Evolutionary conservation across 2,329 filamentous ascomycete species (phyloP).

Genomic region (Colletotrichum godetiae): DNA sequence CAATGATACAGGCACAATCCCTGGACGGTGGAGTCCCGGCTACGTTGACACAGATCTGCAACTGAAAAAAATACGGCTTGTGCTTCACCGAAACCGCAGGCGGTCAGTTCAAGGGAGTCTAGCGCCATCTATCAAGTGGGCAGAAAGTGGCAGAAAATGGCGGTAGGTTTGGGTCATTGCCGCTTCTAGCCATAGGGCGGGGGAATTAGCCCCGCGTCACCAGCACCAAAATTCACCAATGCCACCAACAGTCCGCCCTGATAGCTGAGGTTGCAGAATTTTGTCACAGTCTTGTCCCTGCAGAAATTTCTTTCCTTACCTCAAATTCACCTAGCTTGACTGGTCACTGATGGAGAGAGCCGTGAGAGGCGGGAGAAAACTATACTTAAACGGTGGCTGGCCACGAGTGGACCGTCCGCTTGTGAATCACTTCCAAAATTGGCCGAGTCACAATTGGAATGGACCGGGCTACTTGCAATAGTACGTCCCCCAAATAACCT

Average conservation of each 20-base stretch:
- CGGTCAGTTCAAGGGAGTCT: conserved; percentile 4
- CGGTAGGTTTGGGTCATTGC: conserved; percentile 17
- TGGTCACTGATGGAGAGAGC: not conserved
- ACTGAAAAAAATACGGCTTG: conserved; percentile 20
- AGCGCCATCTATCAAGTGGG: conserved; percentile 17
- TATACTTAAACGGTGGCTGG: not conserved
- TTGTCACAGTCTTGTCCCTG: conserved; percentile 26
- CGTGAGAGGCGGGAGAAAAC: not conserved
- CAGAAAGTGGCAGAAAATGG: conserved; percentile 16
- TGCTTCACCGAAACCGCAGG: conserved; percentile 13
- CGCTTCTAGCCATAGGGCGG: conserved; percentile 30
- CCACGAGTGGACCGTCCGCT: not conserved
- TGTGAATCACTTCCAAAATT: not conserved
- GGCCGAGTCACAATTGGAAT: conserved; percentile 2
- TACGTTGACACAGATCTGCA: conserved; percentile 30
- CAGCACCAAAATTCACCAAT: not conserved
- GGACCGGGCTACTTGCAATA: not conserved
- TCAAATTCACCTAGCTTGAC: not conserved
- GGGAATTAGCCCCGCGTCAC: conserved; percentile 15
- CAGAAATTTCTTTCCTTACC: conserved; percentile 24
- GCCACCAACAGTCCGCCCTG: not conserved
- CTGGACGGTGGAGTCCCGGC: conserved; percentile 8
- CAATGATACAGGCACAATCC: conserved; percentile 33
- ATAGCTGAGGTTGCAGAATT: conserved; percentile 24
- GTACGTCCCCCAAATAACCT: not conserved